A percentile compares a stretch with the other conserved stretches of the same genome.
These are phyloP conservation scores for Fusarium subglutinans DNA, from an alignment of 2,329 filamentous ascomycete species.

Conservation along the genomic window DNA sequence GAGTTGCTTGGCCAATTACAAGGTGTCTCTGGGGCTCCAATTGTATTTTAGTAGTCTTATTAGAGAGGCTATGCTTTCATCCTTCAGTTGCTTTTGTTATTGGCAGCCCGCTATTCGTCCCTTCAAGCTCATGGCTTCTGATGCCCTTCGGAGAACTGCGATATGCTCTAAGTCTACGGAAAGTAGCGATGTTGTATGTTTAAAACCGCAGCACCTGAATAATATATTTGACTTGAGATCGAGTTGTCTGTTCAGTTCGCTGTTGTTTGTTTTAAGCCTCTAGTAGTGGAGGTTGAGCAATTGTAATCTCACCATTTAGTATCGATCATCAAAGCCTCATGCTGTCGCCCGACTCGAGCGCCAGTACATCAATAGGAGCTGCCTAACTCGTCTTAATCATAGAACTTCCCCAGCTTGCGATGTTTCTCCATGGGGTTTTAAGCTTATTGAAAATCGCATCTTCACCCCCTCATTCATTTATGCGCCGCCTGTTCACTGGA, in stretches of 20 bases:
- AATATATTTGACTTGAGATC: neutral
- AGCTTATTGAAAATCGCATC: neutral
- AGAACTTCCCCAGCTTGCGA: neutral
- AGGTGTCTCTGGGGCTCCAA: neutral
- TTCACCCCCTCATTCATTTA: slow-evolving; percentile 26
- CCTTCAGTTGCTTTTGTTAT: neutral
- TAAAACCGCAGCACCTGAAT: neutral
- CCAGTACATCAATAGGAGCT: neutral
- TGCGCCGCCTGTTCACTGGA: slow-evolving; percentile 28
- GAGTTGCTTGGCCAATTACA: neutral
- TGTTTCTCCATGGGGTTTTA: neutral
- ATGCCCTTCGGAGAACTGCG: neutral
- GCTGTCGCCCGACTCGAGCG: slow-evolving; percentile 8
- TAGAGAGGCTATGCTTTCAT: neutral
- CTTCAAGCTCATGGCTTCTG: neutral
- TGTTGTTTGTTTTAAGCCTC: neutral
- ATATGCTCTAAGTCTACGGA: neutral
- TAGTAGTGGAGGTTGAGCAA: neutral
- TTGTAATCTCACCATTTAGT: neutral
- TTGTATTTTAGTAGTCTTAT: neutral
- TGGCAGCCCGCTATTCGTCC: neutral
- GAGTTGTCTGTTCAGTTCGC: neutral
- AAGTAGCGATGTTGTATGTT: neutral
- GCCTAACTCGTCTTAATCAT: neutral
- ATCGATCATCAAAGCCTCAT: neutral